Evolutionary conservation across 192 early-diverging fungal genomes (phyloP), one percentile per base, ranked within the genome.

Genomic region (Rhizophagus prolifer): DNA sequence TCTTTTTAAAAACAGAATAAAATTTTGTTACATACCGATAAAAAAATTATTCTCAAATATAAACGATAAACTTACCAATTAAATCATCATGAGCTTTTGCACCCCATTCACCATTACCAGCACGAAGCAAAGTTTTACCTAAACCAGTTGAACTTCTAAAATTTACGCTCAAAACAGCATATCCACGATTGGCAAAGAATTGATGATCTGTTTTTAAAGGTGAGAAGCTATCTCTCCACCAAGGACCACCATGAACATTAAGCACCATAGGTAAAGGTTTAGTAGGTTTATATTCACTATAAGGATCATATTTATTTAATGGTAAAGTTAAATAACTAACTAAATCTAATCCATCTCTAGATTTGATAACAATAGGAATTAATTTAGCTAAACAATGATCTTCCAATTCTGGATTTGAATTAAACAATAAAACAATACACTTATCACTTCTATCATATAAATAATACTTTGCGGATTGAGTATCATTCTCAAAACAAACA

Each of bases 21-120:
- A 13, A 50, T 19, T 16, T 14, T 38, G 6, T 38, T 38, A 38
- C 5, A 38, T 38, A 38, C 6, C 36, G 5, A 38, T 38, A 38
- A 38, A 34, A 34, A 34, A 34, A 34, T 34, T 4, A 3, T 19
- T 19, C 4, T 62, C 23, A 62, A 19, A 28, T n/a, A 3, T 26
- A 61, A 54, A 9, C 36, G 21, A 2, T 23, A 23, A 58, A 59
- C 67, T 26, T 70, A 77, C 76, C 80, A 46, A 82, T 72, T 46
- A 84, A 36, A 64, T 84, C 82, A n/a, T 25, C 76, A n/a, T 84
- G 82, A 81, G 83, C 83, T 23, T 80, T 61, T 26, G 70, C 74
- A 34, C 80, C 58, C 82, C 82, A 84, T 58, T 84, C 73, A 31
- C 72, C 44, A 36, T 67, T 81, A 23, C 64, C 80, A 16, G 64